A percentile compares a stretch with the other conserved stretches of the same genome.
Conservation (phyloP, 768 basidiomycete genomes). For the Glaciozyma antarctica region DNA sequence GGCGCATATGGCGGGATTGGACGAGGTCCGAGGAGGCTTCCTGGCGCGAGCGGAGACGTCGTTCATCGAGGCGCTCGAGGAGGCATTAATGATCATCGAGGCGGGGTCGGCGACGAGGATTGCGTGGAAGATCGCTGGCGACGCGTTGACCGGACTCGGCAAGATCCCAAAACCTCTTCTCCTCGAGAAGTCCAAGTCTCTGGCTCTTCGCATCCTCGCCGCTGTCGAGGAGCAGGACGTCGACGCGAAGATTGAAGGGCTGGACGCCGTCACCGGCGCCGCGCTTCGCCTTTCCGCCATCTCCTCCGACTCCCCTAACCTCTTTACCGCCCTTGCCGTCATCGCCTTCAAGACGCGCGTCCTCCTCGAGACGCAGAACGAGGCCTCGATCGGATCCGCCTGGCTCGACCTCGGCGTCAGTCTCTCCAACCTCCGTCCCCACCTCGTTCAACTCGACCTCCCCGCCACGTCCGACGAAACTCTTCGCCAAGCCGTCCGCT, state of each 20-base stretch:
- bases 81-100: constrained; percentile 48
- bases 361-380: constrained; percentile 45
- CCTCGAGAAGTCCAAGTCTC: background rate
- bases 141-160: constrained; percentile 63
- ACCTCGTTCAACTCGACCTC: constrained; percentile 22
- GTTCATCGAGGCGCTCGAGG: constrained; percentile 53
- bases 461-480: constrained; percentile 38
- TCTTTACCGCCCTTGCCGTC: constrained; percentile 36
- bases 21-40: constrained; percentile 62
- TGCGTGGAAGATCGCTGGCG: constrained; percentile 72
- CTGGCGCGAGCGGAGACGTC: constrained; percentile 62
- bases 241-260: constrained; percentile 26
- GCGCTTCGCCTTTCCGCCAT: background rate
- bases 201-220: constrained; percentile 6
- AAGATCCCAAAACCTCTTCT: constrained; percentile 20
- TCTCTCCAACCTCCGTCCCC: constrained; percentile 48
- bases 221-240: constrained; percentile 19
- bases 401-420: constrained; percentile 66
- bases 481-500: constrained; percentile 46
- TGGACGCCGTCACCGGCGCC: constrained; percentile 17
- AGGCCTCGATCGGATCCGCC: constrained; percentile 49
- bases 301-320: background rate
- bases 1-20: constrained; percentile 59
- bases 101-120: constrained; percentile 55
- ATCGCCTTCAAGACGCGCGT: constrained; percentile 34